phyloP scores from a whole-genome alignment of 1,139 yeast genomes.

The Saccharomyces pastorianus region DNA sequence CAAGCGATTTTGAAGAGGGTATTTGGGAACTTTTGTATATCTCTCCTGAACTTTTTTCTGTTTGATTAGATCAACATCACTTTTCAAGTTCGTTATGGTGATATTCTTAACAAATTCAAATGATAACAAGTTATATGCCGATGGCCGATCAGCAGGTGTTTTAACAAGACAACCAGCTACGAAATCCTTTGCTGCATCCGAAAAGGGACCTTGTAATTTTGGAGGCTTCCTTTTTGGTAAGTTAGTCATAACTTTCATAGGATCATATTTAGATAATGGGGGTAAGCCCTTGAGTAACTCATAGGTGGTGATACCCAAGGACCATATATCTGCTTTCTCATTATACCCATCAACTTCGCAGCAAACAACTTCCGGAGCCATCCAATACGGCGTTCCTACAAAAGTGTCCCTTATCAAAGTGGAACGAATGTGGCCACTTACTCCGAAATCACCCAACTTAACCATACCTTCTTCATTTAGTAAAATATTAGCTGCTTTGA shows the following conservation, averaged over 20 bases:
- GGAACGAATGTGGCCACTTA: slow-evolving; percentile 67
- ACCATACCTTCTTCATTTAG: slow-evolving; percentile 55
- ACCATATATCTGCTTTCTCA: slow-evolving; percentile 84
- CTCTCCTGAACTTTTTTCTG: slow-evolving; percentile 18
- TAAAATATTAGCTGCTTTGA: slow-evolving; percentile 74
- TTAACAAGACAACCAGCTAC: slow-evolving; percentile 51
- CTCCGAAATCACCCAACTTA: slow-evolving; percentile 82
- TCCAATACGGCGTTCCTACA: slow-evolving; percentile 90
- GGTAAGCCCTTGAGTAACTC: slow-evolving; percentile 69
- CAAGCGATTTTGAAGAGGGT: slow-evolving; percentile 25
- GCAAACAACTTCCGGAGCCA: slow-evolving; percentile 79
- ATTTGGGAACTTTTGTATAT: slow-evolving; percentile 27
- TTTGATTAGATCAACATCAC: slow-evolving; percentile 29
- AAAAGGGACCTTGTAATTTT: slow-evolving; percentile 37
- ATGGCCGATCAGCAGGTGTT: slow-evolving; percentile 48
- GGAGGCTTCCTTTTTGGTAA: slow-evolving; percentile 71
- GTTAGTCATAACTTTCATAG: slow-evolving; percentile 64
- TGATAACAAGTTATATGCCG: slow-evolving; percentile 39
- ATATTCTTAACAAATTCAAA: slow-evolving; percentile 38
- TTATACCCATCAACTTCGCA: slow-evolving; percentile 47
- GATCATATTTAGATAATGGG: slow-evolving; percentile 61
- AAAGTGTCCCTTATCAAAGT: slow-evolving; percentile 58
- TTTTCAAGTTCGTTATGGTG: slow-evolving; percentile 14
- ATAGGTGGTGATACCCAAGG: slow-evolving; percentile 73
- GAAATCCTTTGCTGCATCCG: slow-evolving; percentile 51